phyloP scores from a whole-genome alignment of 2,329 filamentous ascomycete genomes.

The Rugonectria rugulosa region DNA sequence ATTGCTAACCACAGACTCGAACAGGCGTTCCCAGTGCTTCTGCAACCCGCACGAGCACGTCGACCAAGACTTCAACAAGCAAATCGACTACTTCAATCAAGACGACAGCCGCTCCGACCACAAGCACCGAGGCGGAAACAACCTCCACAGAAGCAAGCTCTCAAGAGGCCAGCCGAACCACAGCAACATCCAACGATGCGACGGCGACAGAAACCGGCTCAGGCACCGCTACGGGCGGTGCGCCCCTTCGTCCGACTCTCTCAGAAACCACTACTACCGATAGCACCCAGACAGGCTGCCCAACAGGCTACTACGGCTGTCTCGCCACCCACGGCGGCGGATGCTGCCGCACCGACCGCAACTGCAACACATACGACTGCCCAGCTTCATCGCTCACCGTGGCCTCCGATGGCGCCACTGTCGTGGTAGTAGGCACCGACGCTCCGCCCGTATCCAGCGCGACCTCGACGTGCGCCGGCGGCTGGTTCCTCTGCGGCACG shows the following conservation, averaged over 20 bases:
- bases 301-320: slow-evolving; percentile 92
- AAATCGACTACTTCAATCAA: slow-evolving; percentile 46
- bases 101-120: slow-evolving; percentile 49
- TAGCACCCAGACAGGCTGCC: slow-evolving; percentile 64
- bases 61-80: slow-evolving; percentile 28
- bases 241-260: slow-evolving; percentile 58
- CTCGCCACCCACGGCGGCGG: slow-evolving; percentile 81
- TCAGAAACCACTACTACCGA: slow-evolving; percentile 43
- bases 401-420: slow-evolving; percentile 71
- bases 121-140: slow-evolving; percentile 45
- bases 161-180: slow-evolving; percentile 35
- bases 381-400: slow-evolving; percentile 70
- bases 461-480: slow-evolving; percentile 70
- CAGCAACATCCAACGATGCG: slow-evolving; percentile 40
- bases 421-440: slow-evolving; percentile 68
- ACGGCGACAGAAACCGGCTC: slow-evolving; percentile 44
- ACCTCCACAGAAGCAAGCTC: slow-evolving; percentile 38
- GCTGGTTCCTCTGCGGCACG: slow-evolving; percentile 77
- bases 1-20: slow-evolving; percentile 12
- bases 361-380: slow-evolving; percentile 85
- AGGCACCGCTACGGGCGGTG: slow-evolving; percentile 46
- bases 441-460: slow-evolving; percentile 51
- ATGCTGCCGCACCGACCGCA: slow-evolving; percentile 86
- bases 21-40: slow-evolving; percentile 45
- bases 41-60: slow-evolving; percentile 33